These are phyloP conservation scores for Monosporascus sp. DNA, from an alignment of 2,329 filamentous ascomycete species.

Conservation along the genomic window DNA sequence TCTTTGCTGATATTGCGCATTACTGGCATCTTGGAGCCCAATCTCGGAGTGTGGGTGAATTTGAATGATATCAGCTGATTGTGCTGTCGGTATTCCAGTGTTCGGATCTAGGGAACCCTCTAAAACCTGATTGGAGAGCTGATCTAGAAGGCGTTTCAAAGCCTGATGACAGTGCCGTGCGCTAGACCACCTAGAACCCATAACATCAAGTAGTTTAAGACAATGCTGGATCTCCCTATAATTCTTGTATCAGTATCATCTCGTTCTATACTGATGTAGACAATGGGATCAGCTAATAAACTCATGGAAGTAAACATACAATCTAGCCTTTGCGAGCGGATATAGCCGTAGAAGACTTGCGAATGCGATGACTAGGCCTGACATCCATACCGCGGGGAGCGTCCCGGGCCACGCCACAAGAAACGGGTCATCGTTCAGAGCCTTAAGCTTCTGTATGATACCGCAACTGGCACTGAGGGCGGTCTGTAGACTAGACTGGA, in stretches of 20 bases:
- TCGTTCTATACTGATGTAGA: no score
- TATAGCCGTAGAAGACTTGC: conserved; percentile 3
- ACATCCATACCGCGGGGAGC: conserved; percentile 6
- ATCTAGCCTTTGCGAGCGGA: conserved; percentile 2
- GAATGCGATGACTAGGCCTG: conserved; percentile 5
- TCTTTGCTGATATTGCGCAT: not conserved
- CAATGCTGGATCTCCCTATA: conserved; percentile 1
- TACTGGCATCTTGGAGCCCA: not conserved
- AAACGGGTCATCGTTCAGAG: not conserved
- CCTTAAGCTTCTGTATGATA: conserved; percentile 1
- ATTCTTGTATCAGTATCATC: not conserved
- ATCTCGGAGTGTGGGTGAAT: not conserved
- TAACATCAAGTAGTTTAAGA: conserved; percentile 1
- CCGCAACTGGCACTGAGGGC: conserved; percentile 4
- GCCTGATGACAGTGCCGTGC: conserved; percentile 3
- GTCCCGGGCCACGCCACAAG: conserved; percentile 2
- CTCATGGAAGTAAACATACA: not conserved
- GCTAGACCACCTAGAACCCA: conserved; percentile 3
- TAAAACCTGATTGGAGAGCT: not conserved
- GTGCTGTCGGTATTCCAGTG: not conserved
- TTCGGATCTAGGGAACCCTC: not conserved
- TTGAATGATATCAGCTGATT: not conserved
- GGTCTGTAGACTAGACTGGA: conserved; percentile 5
- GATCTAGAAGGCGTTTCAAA: not conserved
- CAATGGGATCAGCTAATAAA: no score